Evolutionary conservation across 2,329 filamentous ascomycete genomes (phyloP).

Genomic region (Pseudocercospora crystallina): DNA sequence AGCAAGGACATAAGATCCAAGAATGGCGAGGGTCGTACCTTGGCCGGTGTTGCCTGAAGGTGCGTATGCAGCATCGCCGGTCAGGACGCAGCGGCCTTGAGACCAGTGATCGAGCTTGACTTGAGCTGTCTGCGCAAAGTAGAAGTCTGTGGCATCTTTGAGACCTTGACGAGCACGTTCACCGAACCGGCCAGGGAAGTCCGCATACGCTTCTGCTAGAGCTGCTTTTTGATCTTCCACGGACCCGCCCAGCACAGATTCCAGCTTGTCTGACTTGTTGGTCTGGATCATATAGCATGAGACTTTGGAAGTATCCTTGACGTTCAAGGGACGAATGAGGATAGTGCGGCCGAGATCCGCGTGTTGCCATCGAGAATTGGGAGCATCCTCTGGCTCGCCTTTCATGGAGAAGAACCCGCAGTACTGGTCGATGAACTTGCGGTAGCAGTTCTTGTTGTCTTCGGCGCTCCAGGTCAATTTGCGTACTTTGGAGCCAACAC

Average conservation of each 20-base stretch:
- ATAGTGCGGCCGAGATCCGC: slow-evolving; percentile 19
- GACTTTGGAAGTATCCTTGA: slow-evolving; percentile 3
- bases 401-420: slow-evolving; percentile 32
- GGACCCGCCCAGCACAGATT: slow-evolving; percentile 9
- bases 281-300: slow-evolving; percentile 15
- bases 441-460: slow-evolving; percentile 3
- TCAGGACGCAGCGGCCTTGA: slow-evolving; percentile 35
- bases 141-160: slow-evolving; percentile 41
- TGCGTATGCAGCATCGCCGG: slow-evolving; percentile 43
- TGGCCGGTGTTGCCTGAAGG: slow-evolving; percentile 36
- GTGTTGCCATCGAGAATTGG: slow-evolving; percentile 17
- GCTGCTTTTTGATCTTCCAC: slow-evolving; percentile 14
- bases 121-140: slow-evolving; percentile 44
- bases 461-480: slow-evolving; percentile 14
- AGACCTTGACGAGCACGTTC: slow-evolving; percentile 12
- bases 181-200: slow-evolving; percentile 14
- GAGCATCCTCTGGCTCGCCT: slow-evolving; percentile 17
- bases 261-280: slow-evolving; percentile 1
- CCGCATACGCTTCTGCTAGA: slow-evolving; percentile 7
- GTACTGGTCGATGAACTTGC: slow-evolving; percentile 11
- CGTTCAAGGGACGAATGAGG: slow-evolving; percentile 22
- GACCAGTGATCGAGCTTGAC: slow-evolving; percentile 39
- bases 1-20: slow-evolving; percentile 41
- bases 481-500: slow-evolving; percentile 13
- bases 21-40: slow-evolving; percentile 37